Evolutionary conservation across 306 rosid species (phyloP), one percentile per base, ranked within the genome.

Genomic region (Quercus agrifolia): DNA sequence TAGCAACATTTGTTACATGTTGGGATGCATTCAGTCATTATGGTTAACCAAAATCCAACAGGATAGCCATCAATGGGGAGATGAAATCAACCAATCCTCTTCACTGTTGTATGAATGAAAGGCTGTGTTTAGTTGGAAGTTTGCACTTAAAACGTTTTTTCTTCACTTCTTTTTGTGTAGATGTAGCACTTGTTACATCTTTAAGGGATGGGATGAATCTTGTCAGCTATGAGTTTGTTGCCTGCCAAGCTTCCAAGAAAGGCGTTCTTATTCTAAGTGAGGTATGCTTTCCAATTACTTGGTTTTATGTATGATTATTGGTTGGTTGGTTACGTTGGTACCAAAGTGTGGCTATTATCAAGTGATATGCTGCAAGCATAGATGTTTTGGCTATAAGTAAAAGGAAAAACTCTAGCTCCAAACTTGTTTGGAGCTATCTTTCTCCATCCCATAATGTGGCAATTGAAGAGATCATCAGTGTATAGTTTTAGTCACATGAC

Each of bases 161-260:
- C 52, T 81, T 82, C 75, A 17, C 38, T n/a, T 58, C 62, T 71
- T 78, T 51, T 74, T 64, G 64, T 80, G 80, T 70, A 95, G 99
- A 95, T 87, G 97, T 95, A 61, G 99, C 99, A 10, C 95, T 95
- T 38, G 97, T 95, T 66, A 95, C 99, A 77, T 95, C 99, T 67
- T 81, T 92, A 74, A 95, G 99, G 86, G 99, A 95, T 77, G 99
- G 99, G 81, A 92, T 95, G 99, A 95, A 95, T 85, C 99, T 95
- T 75, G 99, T 92, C 79, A 95, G 99, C 86, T 95, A 95, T 75
- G 99, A 95, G 88, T 92, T 85, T 83, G 98, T 95, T 63, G 97
- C 98, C 4, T 95, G 99, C 75, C 98, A 95, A 90, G 98, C 92
- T 77, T 88, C 92, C 80, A 92, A 91, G 88, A 95, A 92, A 76